A percentile compares a stretch with the other conserved stretches of the same genome.
phyloP scores from a whole-genome alignment of 106 monocot species.

The Dioscorea alata region DNA sequence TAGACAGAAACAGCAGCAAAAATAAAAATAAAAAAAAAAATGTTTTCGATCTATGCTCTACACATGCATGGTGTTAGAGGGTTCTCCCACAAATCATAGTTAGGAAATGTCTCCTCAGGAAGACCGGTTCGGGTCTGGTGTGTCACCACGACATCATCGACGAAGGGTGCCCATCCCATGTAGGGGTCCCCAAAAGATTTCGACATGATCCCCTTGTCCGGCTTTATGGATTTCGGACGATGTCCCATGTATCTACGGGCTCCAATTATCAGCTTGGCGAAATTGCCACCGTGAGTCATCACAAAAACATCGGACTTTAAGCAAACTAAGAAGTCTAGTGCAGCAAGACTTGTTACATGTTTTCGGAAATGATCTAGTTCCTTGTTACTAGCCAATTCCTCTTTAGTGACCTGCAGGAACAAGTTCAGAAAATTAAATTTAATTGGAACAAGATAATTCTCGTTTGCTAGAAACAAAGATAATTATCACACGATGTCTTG shows the following conservation, averaged over 20 bases:
- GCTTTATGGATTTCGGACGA: constrained; percentile 85
- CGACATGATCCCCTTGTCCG: constrained; percentile 94
- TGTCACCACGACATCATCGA: constrained; percentile 78
- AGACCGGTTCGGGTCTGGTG: constrained; percentile 91
- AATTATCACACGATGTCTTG: too few species aligned
- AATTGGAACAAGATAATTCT: too few species aligned
- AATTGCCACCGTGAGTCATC: constrained; percentile 96
- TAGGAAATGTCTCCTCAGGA: constrained; percentile 82
- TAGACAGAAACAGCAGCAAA: too few species aligned
- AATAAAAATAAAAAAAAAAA: too few species aligned
- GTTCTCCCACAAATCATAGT: constrained; percentile 93
- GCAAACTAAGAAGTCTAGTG: constrained; percentile 94
- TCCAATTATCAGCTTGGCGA: constrained; percentile 91
- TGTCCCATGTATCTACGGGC: constrained; percentile 89
- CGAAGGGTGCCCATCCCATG: constrained; percentile 96
- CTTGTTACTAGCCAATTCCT: constrained; percentile 85
- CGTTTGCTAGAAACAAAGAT: too few species aligned
- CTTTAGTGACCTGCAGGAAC: constrained; percentile 65
- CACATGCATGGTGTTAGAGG: constrained; percentile 97
- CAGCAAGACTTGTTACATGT: constrained; percentile 93
- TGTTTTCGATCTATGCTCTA: constrained; percentile 28
- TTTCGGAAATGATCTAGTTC: constrained; percentile 85
- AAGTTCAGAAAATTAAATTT: neutral
- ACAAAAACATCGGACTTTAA: constrained; percentile 93
- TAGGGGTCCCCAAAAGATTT: constrained; percentile 93